Evolutionary conservation across 306 rosid genomes (phyloP), one percentile per base, ranked within the genome.

Genomic region (Carpinus viminea): DNA sequence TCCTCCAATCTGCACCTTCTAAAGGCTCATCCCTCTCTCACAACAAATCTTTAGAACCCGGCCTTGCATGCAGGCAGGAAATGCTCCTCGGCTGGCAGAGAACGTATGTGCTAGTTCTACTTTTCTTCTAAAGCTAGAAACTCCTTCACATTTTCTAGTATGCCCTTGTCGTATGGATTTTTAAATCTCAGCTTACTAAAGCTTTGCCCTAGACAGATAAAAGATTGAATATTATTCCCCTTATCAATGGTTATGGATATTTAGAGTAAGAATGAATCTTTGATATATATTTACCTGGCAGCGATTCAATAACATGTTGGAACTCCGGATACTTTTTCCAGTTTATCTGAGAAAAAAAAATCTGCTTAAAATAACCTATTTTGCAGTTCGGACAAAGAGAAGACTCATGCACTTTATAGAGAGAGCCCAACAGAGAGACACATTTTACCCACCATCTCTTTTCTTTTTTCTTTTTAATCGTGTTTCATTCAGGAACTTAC

Each of bases 251-350:
- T 21, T 34, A 48, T 16, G 70, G 47, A 64, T 8, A 48, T 50
- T 26, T 66, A 11, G 20, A 54, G 8, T 9, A 13, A 26, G 66
- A 59, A 18, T 28, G 1, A 7, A 72, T n/a, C 53, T 69, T 54
- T 21, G 41, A 81, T 2, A 57, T 43, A 28, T 60, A 59, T 41
- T 60, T 78, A 85, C 91, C 91, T 72, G 74, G 80, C 34, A 83
- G 80, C 15, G 81, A 68, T 11, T 76, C 82, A 64, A 45, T 55
- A 80, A 51, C 45, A 47, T 17, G 26, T 45, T 83, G 89, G 79
- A 88, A 88, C 75, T 88, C 91, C 8, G 88, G 86, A 79, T 85
- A 81, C 79, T 82, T 85, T 76, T 78, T 69, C 91, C 89, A 88
- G 73, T 85, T 82, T 41, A 83, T 73, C 91, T 83, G 66, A 60